Evolutionary conservation across 2,329 filamentous ascomycete species (phyloP).

Genomic region (Cladophialophora psammophila): DNA sequence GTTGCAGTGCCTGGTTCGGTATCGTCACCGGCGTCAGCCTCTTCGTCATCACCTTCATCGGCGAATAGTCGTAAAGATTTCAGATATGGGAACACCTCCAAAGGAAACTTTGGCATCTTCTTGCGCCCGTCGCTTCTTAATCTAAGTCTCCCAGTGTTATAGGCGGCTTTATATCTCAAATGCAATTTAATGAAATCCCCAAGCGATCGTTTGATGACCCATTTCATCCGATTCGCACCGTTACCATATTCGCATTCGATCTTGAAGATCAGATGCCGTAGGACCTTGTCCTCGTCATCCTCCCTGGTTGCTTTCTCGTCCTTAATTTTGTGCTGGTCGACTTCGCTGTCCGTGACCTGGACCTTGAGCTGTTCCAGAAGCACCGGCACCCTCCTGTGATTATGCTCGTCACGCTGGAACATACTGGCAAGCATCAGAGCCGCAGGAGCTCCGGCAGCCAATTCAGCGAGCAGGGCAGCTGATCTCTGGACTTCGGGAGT

Average conservation of each 20-base stretch:
- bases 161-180: slow-evolving; percentile 87
- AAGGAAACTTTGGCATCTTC: slow-evolving; percentile 88
- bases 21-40: slow-evolving; percentile 57
- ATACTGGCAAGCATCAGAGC: slow-evolving; percentile 95
- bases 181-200: slow-evolving; percentile 92
- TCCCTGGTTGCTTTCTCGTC: slow-evolving; percentile 33
- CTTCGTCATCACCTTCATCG: slow-evolving; percentile 78
- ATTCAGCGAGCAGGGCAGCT: slow-evolving; percentile 92
- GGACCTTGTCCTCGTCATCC: slow-evolving; percentile 43
- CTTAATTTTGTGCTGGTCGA: slow-evolving; percentile 57
- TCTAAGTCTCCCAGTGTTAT: slow-evolving; percentile 80
- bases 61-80: slow-evolving; percentile 80
- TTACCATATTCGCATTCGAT: slow-evolving; percentile 97
- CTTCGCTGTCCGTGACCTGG: slow-evolving; percentile 80
- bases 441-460: slow-evolving; percentile 89
- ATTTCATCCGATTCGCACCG: slow-evolving; percentile 94
- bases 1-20: slow-evolving; percentile 70
- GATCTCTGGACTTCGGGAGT: slow-evolving; percentile 94
- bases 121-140: slow-evolving; percentile 73
- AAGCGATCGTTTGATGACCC: slow-evolving; percentile 87
- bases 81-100: slow-evolving; percentile 87
- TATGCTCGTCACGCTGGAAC: slow-evolving; percentile 96
- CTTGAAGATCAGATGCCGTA: slow-evolving; percentile 83
- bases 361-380: slow-evolving; percentile 94
- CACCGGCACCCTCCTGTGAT: slow-evolving; percentile 92